These are phyloP conservation scores for Auriculariales sp. DNA, from an alignment of 768 basidiomycete genomes.

Conservation along the genomic window DNA sequence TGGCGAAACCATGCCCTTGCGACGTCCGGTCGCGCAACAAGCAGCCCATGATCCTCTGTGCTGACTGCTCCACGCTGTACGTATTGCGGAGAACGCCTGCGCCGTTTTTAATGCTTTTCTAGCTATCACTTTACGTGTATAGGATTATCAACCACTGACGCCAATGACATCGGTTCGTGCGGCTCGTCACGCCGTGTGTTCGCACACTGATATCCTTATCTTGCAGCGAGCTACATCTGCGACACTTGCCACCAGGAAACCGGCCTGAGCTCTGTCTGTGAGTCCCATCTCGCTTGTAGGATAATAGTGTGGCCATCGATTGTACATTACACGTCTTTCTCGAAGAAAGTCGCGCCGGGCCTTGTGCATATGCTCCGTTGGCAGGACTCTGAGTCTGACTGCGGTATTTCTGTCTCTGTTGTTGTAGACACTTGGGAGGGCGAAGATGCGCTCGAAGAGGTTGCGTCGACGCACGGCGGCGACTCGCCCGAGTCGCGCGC, in stretches of 20 bases:
- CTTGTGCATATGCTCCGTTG: no score
- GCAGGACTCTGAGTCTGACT: no score
- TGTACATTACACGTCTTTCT: no score
- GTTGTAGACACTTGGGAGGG: constrained; percentile 60
- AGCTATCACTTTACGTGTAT: constrained; percentile 85
- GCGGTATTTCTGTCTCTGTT: constrained; percentile 15
- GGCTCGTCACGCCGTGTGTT: constrained; percentile 1
- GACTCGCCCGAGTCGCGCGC: constrained; percentile 14
- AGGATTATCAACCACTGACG: constrained; percentile 42
- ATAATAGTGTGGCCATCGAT: no score
- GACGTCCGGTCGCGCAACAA: constrained; percentile 28
- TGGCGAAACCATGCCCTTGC: background rate
- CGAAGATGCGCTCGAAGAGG: constrained; percentile 38
- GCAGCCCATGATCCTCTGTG: constrained; percentile 67
- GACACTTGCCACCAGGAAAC: constrained; percentile 42
- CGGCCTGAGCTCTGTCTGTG: constrained; percentile 58
- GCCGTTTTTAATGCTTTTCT: background rate
- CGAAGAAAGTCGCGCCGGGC: no score
- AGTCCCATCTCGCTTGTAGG: no score
- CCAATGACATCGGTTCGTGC: constrained; percentile 66
- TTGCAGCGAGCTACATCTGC: constrained; percentile 45
- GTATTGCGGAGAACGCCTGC: constrained; percentile 10
- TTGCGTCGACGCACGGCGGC: constrained; percentile 13
- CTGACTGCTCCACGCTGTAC: constrained; percentile 59
- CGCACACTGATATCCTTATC: background rate